Evolutionary conservation across 2,329 filamentous ascomycete species (phyloP).

Genomic region (Podosphaera fusca): DNA sequence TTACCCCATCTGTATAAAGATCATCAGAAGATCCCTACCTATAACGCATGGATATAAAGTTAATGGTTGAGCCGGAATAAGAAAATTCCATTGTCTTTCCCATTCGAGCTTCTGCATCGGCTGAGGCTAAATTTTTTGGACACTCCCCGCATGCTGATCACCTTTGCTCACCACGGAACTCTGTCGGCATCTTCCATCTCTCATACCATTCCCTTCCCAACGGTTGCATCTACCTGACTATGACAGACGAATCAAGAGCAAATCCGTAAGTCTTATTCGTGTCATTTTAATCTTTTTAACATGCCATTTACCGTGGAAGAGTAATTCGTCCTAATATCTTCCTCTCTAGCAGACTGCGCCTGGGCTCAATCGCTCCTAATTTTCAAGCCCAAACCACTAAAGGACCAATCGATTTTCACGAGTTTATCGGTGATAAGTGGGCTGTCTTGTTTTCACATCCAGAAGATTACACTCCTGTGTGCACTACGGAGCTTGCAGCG

Average conservation of each 20-base stretch:
- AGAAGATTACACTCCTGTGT: slow-evolving; percentile 82
- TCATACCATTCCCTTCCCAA: too few species aligned
- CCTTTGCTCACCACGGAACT: too few species aligned
- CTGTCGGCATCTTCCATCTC: too few species aligned
- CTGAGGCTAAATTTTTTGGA: too few species aligned
- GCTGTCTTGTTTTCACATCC: slow-evolving; percentile 69
- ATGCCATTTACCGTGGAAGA: neutral
- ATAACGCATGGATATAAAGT: too few species aligned
- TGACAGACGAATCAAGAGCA: slow-evolving; percentile 6
- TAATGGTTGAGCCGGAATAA: too few species aligned
- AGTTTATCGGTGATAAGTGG: slow-evolving; percentile 61
- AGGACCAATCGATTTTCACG: slow-evolving; percentile 60
- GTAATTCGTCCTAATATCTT: neutral
- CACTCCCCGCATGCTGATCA: too few species aligned
- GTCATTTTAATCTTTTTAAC: neutral
- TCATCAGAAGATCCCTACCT: too few species aligned
- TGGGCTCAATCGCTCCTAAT: slow-evolving; percentile 50
- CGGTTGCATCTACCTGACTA: neutral
- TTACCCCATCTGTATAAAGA: too few species aligned
- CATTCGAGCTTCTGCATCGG: too few species aligned
- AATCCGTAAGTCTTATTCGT: slow-evolving; percentile 6
- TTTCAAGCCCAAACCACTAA: slow-evolving; percentile 64
- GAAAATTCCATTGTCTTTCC: too few species aligned
- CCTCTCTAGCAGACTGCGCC: slow-evolving; percentile 27
- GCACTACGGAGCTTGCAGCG: slow-evolving; percentile 84